These are phyloP conservation scores for Vitis hybrid DNA, from an alignment of 177 flowering plant species.

Conservation along the genomic window DNA sequence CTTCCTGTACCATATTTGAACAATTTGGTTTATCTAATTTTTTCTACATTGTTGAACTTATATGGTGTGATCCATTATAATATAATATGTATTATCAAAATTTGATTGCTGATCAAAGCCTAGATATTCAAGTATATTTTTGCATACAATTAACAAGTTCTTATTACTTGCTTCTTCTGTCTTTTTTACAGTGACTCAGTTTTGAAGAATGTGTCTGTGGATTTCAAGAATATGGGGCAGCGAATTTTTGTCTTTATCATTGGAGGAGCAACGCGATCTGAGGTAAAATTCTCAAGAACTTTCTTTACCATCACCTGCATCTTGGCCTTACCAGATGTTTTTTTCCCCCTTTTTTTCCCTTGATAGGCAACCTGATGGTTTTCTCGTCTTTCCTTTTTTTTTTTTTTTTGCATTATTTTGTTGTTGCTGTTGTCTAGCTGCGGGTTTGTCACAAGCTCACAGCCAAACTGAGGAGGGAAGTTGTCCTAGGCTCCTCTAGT, in stretches of 20 bases:
- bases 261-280: slow-evolving; percentile 60
- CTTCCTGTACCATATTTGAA: too few relatives aligned
- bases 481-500: slow-evolving; percentile 80
- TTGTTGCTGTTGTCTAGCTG: slow-evolving; percentile 45
- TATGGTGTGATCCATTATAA: neutral
- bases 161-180: neutral
- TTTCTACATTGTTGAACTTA: neutral
- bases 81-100: neutral
- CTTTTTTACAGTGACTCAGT: slow-evolving; percentile 36
- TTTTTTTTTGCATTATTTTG: too few relatives aligned
- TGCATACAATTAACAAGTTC: too few relatives aligned
- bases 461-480: slow-evolving; percentile 75
- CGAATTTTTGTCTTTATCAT: slow-evolving; percentile 50
- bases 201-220: slow-evolving; percentile 27
- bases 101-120: neutral
- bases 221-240: slow-evolving; percentile 48
- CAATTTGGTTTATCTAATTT: too few relatives aligned
- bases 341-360: neutral
- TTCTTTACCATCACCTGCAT: neutral
- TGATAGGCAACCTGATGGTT: neutral
- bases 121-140: neutral
- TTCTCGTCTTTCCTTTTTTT: neutral
- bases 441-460: slow-evolving; percentile 88
- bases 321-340: too few relatives aligned
- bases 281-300: slow-evolving; percentile 26